Evolutionary conservation across 2,329 filamentous ascomycete species (phyloP).

Genomic region (Aureobasidium sp.): DNA sequence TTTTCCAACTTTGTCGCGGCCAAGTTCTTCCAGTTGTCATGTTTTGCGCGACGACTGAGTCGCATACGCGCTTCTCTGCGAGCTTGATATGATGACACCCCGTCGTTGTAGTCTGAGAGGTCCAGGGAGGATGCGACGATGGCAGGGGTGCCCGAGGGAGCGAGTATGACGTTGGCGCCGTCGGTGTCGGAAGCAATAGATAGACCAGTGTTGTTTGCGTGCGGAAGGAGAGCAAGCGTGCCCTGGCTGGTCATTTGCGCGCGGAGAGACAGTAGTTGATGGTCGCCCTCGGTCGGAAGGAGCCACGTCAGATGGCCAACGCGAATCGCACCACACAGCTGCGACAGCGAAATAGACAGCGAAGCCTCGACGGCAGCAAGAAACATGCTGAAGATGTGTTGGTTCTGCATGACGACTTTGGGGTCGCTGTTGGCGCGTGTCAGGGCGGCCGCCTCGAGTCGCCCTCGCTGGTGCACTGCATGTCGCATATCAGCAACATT

Average conservation of each 20-base stretch:
- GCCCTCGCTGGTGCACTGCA: background rate
- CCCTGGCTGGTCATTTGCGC: slow-evolving; percentile 12
- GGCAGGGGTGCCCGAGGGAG: slow-evolving; percentile 10
- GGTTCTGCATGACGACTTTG: slow-evolving; percentile 5
- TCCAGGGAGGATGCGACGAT: background rate
- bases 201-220: background rate
- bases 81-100: background rate
- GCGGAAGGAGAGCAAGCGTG: slow-evolving; percentile 7
- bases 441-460: slow-evolving; percentile 4
- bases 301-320: slow-evolving; percentile 12
- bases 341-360: background rate
- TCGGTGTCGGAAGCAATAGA: background rate
- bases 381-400: slow-evolving; percentile 12
- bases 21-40: background rate
- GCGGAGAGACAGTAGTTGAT: slow-evolving; percentile 7
- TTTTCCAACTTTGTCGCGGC: background rate
- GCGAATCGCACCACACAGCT: background rate
- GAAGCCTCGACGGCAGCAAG: slow-evolving; percentile 8
- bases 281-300: background rate
- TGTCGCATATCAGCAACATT: background rate
- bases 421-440: background rate
- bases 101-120: background rate
- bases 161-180: background rate
- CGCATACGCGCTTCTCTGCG: slow-evolving; percentile 8
- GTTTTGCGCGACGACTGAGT: slow-evolving; percentile 4